Evolutionary conservation across 2,329 filamentous ascomycete species (phyloP), one percentile per base, ranked within the genome.

Genomic region (Pseudocercospora eumusae): DNA sequence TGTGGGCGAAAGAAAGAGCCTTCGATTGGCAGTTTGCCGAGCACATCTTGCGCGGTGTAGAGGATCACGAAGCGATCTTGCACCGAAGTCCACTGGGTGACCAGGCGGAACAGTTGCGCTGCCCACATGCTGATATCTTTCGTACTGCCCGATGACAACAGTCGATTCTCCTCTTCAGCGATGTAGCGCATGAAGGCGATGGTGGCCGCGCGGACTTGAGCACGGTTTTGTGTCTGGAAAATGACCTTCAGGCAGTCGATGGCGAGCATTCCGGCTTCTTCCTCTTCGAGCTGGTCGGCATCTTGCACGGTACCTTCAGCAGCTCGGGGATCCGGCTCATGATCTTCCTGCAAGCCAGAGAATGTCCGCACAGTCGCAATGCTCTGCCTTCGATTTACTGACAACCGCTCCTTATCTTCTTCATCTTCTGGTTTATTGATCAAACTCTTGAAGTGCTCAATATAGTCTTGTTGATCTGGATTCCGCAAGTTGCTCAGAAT

Each of bases 61-160:
- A 97, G 82, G 60, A 98, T 95, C 42, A 93, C 86, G 78, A 96
- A 98, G 58, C 95, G 89, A 72, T 96, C 92, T 75, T 98, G 93
- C 1, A 98, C 93, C 0, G 95, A 92, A 0, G 92, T 89, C 92
- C 93, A 98, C 62, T 87, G 86, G 15, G 92, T 88, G 57, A 93
- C 84, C 64, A 93, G 84, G 70, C 89, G 86, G 74, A 96, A 91
- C 56, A 98, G 82, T 61, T 87, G 88, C 25, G 92, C 89, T 1
- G 92, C 88, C 93, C 93, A 98, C 59, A 84, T 82, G 61, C 68
- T 70, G 47, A 78, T 31, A 23, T 56, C 55, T 50, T 54, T 55
- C 55, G 62, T 56, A 53, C 55, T 57, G 21, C 49, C 56, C 3
- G 55, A 20, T 1, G 59, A 54, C 21, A 62, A 52, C 28, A 47